A percentile compares a stretch with the other conserved stretches of the same genome.
Conservation (phyloP, 768 basidiomycete genomes). For the Leccinum pellstonianum region DNA sequence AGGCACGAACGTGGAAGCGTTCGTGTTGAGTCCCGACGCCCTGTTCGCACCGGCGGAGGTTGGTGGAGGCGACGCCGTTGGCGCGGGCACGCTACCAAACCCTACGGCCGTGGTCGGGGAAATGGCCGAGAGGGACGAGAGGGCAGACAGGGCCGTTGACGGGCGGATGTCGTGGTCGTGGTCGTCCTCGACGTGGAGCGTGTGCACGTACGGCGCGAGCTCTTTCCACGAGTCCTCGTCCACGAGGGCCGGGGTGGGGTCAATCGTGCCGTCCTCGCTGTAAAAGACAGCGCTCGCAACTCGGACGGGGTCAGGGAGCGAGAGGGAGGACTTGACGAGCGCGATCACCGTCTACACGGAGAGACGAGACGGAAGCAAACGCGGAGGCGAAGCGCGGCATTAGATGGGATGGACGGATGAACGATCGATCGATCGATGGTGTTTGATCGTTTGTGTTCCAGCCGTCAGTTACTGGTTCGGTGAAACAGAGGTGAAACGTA, state of each 20-base stretch:
- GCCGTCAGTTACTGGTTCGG: not conserved
- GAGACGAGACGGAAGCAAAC: not conserved
- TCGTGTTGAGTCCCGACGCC: constrained; percentile 19
- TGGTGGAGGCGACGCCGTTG: not conserved
- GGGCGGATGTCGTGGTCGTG: constrained; percentile 13
- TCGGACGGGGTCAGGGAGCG: constrained; percentile 20
- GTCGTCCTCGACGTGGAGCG: constrained; percentile 32
- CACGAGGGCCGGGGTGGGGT: constrained; percentile 21
- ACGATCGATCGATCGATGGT: not conserved
- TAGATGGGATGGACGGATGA: not conserved
- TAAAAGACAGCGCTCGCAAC: constrained; percentile 28
- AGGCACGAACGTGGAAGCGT: constrained; percentile 28
- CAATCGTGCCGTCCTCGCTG: constrained; percentile 31
- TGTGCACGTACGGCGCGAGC: constrained; percentile 31
- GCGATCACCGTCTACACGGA: constrained; percentile 24
- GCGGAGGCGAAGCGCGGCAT: not conserved
- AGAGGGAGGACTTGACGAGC: constrained; percentile 25
- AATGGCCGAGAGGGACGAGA: constrained; percentile 11
- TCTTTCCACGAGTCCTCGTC: constrained; percentile 36
- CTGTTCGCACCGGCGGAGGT: not conserved
- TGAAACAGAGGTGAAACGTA: constrained; percentile 10
- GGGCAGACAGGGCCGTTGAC: constrained; percentile 10
- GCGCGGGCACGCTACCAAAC: not conserved
- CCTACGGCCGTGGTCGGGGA: not conserved
- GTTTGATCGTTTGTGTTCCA: not conserved